phyloP scores from a whole-genome alignment of 129 eudicot genomes.

The Scalesia atractyloides region DNA sequence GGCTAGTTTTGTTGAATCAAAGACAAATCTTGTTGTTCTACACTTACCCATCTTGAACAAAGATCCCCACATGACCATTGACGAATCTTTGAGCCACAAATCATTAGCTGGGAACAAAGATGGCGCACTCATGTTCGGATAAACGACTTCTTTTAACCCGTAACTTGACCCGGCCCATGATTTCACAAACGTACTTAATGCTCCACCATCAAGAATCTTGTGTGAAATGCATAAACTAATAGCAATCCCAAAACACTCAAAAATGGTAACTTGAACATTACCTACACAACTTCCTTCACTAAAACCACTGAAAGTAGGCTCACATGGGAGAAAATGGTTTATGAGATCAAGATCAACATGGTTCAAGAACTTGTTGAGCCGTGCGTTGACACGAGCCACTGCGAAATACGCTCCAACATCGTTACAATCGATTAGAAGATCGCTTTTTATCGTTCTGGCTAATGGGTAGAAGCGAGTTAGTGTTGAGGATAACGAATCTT shows the following conservation, averaged over 20 bases:
- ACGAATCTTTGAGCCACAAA: conserved; percentile 52
- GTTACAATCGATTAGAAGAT: conserved; percentile 59
- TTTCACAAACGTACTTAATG: conserved; percentile 46
- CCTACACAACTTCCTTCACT: conserved; percentile 37
- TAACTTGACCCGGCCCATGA: conserved; percentile 45
- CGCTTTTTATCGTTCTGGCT: conserved; percentile 56
- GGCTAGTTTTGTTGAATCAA: conserved; percentile 40
- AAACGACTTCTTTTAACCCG: conserved; percentile 12
- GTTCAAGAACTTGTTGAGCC: conserved; percentile 40
- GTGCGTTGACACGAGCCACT: conserved; percentile 34
- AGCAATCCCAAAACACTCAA: conserved; percentile 68
- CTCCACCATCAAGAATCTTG: conserved; percentile 63
- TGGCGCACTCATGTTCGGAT: conserved; percentile 47
- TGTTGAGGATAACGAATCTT: conserved; percentile 53
- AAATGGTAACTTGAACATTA: conserved; percentile 51
- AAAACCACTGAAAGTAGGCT: conserved; percentile 24
- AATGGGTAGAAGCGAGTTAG: conserved; percentile 66
- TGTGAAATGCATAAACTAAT: conserved; percentile 68
- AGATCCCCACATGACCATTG: conserved; percentile 62
- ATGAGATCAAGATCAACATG: conserved; percentile 35
- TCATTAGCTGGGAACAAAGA: conserved; percentile 55
- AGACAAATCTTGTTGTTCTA: conserved; percentile 57
- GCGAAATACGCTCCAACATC: conserved; percentile 61
- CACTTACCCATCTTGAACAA: conserved; percentile 58
- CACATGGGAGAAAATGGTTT: conserved; percentile 52